Evolutionary conservation across 164 flowering plant genomes (phyloP).

Genomic region (Echeveria elegans): DNA sequence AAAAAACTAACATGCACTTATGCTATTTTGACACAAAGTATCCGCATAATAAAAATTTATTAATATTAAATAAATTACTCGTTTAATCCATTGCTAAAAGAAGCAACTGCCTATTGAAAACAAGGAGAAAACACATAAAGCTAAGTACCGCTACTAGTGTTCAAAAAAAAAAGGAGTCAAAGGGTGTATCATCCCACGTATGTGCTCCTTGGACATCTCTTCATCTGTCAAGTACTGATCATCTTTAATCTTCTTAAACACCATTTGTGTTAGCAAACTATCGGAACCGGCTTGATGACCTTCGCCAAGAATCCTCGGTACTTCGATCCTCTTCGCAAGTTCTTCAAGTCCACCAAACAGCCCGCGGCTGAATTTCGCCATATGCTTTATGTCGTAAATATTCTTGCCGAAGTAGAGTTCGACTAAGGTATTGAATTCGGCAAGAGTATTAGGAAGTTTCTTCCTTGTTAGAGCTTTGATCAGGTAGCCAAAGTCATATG

Average conservation of each 20-base stretch:
- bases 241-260: conserved; percentile 15
- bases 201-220: neutral
- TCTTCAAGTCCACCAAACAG: conserved; percentile 25
- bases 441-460: conserved; percentile 10
- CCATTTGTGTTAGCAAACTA: conserved; percentile 23
- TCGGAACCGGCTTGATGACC: conserved; percentile 33
- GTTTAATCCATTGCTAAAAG: too few relatives aligned
- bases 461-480: conserved; percentile 17
- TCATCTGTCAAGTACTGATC: neutral
- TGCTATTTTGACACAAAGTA: too few relatives aligned
- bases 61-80: too few relatives aligned
- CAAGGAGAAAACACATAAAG: too few relatives aligned
- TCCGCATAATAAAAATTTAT: too few relatives aligned
- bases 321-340: conserved; percentile 15
- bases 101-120: too few relatives aligned
- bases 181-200: neutral
- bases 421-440: conserved; percentile 8
- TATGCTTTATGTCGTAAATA: conserved; percentile 22
- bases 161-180: neutral
- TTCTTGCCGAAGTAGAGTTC: conserved; percentile 12
- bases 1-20: too few relatives aligned
- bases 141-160: too few relatives aligned
- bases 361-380: conserved; percentile 16
- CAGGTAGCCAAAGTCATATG: conserved; percentile 26
- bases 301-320: conserved; percentile 19